Evolutionary conservation across 2,329 filamentous ascomycete species (phyloP), one percentile per base, ranked within the genome.

Genomic region (Fusarium scirpi): DNA sequence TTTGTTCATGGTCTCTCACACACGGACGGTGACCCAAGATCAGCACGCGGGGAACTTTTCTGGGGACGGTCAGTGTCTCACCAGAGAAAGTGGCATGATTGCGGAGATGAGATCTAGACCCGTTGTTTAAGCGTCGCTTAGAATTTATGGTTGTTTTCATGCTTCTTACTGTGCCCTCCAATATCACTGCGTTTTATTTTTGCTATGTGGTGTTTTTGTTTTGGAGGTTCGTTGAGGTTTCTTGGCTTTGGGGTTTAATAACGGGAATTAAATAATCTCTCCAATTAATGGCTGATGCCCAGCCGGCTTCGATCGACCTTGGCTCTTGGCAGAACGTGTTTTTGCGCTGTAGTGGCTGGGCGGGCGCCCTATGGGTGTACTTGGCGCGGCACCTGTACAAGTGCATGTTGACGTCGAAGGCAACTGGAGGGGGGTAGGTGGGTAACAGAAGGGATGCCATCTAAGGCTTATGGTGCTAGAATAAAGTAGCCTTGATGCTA

Each of bases 251-350:
- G 68, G 25, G 32, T 58, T 58, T 40, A n/a, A n/a, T 38, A 10
- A 38, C 34, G 34, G 34, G 34, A 38, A 38, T 38, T 38, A 38
- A 38, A 38, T 38, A 1, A 1, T 11, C 34, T 38, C 59, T 69
- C 71, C 70, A 71, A 73, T 73, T 67, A 58, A 46, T 53, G 16
- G 24, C 3, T 30, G 32, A 38, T 49, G 71, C 69, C 69, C 55
- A 70, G 69, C 46, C 18, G 61, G 58, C 56, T 38, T n/a, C 29
- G 66, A 69, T 69, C 74, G 65, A 27, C 53, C 40, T 62, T 53
- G 41, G 62, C 32, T 29, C 71, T 74, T 74, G 71, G 71, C 66
- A 47, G n/a, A 71, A 62, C 57, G 60, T 69, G 68, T 68, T 61
- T n/a, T 22, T 16, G 25, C 38, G 52, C 56, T 43, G 27, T 66